Conservation (phyloP, 1,284 basidiomycete species). For the Pyrrhoderma lamaoense region DNA sequence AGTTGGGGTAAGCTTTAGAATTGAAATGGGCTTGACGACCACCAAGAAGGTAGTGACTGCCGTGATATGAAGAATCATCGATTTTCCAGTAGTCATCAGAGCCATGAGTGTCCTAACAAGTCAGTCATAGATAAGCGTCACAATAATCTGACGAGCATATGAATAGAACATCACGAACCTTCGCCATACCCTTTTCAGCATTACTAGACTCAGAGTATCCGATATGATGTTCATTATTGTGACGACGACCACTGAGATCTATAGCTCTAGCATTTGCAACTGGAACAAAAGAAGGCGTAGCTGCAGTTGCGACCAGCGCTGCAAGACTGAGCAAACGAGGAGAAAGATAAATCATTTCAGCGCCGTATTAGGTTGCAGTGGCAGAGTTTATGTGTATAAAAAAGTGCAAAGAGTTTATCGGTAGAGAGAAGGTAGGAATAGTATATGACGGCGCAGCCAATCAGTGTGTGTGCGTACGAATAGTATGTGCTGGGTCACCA, state of each 20-base stretch:
- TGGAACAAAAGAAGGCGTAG: conserved; percentile 6
- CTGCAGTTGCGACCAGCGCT: conserved; percentile 13
- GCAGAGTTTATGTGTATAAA: not conserved
- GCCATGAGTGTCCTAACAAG: too few species aligned
- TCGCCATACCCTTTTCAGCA: too few species aligned
- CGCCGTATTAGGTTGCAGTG: not conserved
- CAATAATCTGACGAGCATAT: too few species aligned
- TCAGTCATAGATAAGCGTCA: too few species aligned
- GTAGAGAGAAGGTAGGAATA: conserved; percentile 9
- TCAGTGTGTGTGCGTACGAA: not conserved
- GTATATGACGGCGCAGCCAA: conserved; percentile 15
- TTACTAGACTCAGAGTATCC: too few species aligned
- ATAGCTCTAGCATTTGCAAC: conserved; percentile 9
- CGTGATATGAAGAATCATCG: too few species aligned
- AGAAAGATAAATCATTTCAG: conserved; percentile 12
- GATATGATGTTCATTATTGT: conserved; percentile 1
- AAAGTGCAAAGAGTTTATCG: not conserved
- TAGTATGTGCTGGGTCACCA: conserved; percentile 13
- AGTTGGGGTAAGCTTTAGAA: too few species aligned
- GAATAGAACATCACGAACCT: too few species aligned
- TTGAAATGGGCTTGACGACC: too few species aligned
- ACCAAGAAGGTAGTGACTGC: too few species aligned
- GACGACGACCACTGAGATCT: not conserved
- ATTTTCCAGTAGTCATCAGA: too few species aligned
- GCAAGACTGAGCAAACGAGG: conserved; percentile 16